Evolutionary conservation across 1,284 basidiomycete species (phyloP).

Genomic region (Ustilago esculenta): DNA sequence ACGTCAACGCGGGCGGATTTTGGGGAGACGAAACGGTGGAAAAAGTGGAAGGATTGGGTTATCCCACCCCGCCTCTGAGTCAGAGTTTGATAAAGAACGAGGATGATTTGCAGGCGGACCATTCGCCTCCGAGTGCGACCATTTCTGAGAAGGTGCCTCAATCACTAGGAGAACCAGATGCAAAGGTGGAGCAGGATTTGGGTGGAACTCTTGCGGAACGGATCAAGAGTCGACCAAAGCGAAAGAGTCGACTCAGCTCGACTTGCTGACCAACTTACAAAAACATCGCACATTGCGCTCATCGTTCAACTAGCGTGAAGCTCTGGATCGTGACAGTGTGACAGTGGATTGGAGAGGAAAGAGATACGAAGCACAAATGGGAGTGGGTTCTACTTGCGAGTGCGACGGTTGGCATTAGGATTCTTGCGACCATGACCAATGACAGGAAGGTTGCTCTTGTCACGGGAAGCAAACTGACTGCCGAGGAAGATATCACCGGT

Average conservation of each 20-base stretch:
- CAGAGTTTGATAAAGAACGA: conserved; percentile 12
- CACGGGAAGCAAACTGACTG: conserved; percentile 27
- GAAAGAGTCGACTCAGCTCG: conserved; percentile 23
- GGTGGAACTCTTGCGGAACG: conserved; percentile 26
- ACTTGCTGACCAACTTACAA: too few relatives aligned
- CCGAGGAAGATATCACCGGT: conserved; percentile 59
- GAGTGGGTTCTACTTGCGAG: conserved; percentile 29
- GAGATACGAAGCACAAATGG: not conserved
- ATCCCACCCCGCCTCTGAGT: conserved; percentile 18
- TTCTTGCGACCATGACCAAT: conserved; percentile 65
- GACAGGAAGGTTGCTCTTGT: conserved; percentile 52
- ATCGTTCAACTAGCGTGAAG: too few relatives aligned
- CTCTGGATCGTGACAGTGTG: too few relatives aligned
- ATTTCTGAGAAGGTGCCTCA: conserved; percentile 26
- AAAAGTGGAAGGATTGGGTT: not conserved
- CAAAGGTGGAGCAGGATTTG: not conserved
- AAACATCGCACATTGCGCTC: too few relatives aligned
- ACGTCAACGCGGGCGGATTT: conserved; percentile 10
- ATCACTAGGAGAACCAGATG: not conserved
- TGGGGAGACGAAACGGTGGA: conserved; percentile 6
- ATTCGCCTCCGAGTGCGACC: conserved; percentile 26
- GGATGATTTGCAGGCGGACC: conserved; percentile 17
- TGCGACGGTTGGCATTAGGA: conserved; percentile 56
- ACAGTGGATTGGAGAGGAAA: too few relatives aligned
- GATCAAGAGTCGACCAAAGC: conserved; percentile 37